These are phyloP conservation scores for Paramecium octaurelia DNA, from an alignment of 73 alveolate species.

Conservation along the genomic window DNA sequence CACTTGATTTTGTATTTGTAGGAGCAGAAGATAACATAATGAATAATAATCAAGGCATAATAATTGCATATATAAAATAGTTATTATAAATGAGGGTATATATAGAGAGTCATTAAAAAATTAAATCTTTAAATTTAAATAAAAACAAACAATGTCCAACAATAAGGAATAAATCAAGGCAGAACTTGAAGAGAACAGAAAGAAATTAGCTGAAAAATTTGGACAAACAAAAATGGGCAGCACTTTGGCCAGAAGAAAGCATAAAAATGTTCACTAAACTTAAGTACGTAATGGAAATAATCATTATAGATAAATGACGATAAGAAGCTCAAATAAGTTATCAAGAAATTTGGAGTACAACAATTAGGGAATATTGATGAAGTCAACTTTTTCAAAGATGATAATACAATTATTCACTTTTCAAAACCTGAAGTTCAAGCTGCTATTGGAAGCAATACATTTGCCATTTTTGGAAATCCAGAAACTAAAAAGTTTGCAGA, in stretches of 20 bases:
- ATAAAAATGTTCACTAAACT: neutral
- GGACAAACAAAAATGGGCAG: constrained; percentile 48
- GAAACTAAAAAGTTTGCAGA: constrained; percentile 83
- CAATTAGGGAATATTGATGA: constrained; percentile 85
- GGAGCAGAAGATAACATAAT: neutral
- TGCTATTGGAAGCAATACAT: constrained; percentile 84
- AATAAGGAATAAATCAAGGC: constrained; percentile 8
- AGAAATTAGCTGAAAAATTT: constrained; percentile 48
- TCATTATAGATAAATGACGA: constrained; percentile 76
- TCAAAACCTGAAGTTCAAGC: constrained; percentile 84
- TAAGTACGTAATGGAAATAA: neutral
- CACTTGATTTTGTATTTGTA: neutral
- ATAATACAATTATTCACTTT: constrained; percentile 90
- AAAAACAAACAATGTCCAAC: constrained; percentile 4
- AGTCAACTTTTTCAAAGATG: constrained; percentile 93
- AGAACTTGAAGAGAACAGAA: constrained; percentile 32
- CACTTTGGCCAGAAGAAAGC: constrained; percentile 50
- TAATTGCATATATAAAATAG: neutral
- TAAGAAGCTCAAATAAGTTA: constrained; percentile 87
- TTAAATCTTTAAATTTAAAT: constrained; percentile 18
- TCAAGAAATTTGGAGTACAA: constrained; percentile 83
- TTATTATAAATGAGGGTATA: neutral
- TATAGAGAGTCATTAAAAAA: neutral
- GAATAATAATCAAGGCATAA: neutral
- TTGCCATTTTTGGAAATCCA: constrained; percentile 81